Evolutionary conservation across 2,329 filamentous ascomycete species (phyloP), one percentile per base, ranked within the genome.

Genomic region (Zasmidium citrigriseum): DNA sequence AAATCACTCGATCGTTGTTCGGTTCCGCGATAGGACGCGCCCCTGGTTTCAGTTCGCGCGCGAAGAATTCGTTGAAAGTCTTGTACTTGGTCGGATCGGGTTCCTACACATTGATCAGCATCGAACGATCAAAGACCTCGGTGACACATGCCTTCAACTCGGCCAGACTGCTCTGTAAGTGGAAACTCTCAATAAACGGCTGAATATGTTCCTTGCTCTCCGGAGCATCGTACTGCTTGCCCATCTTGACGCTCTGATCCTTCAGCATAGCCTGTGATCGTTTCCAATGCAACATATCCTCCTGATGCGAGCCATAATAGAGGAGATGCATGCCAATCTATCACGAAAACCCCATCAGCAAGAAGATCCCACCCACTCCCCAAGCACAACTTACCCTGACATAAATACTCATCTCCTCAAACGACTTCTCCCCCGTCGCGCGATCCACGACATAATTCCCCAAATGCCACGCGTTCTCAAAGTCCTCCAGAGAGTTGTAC

Each of bases 51-150:
- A 78, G 69, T 54, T 75, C 72, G 20, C 76, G 66, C 1, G 72
- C 72, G 55, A 78, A 78, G 68, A 78, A 78, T 2, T 74, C 74
- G 60, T 78, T 78, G 72, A 78, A 78, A 5, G 64, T 76, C 20
- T 64, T 63, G 63, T 78, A 78, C 41, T 73, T 70, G 10, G 54
- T 63, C 7, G 71, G 71, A 62, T 78, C 72, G 1, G 75, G 74
- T 63, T 77, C 60, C 48, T 59, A 20, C 4, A 24, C 14, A 45
- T 38, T 18, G 10, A 4, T 21, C 27, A 22, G 16, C 16, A 41
- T n/a, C 20, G 27, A 9, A 4, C 10, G 46, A 4, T 16, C 27
- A 41, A 25, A n/a, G 55, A 14, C 2, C 25, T 11, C 4, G n/a
- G 16, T 29, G 24, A 24, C 18, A 25, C 53, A 12, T 21, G 63